Evolutionary conservation across 2,329 filamentous ascomycete genomes (phyloP).

Genomic region (Escovopsis weberi): DNA sequence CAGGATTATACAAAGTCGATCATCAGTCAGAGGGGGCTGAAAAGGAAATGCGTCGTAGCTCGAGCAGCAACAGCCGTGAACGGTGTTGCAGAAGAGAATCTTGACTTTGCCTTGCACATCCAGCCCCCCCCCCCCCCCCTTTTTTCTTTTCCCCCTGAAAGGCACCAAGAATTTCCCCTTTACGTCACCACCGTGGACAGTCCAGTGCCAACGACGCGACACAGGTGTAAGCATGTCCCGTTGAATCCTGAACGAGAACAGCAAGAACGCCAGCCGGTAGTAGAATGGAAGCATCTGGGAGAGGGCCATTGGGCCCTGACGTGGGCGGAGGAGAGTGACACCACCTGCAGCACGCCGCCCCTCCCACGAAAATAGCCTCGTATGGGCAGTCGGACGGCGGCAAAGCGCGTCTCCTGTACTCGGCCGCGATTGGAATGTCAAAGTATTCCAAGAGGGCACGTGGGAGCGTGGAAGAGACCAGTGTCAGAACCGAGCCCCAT

Average conservation of each 20-base stretch:
- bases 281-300: neutral
- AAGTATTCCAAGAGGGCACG: neutral
- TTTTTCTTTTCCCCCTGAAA: no score
- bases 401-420: neutral
- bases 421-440: neutral
- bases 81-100: no score
- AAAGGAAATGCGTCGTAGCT: no score
- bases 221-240: conserved; percentile 1
- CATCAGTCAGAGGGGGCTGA: no score
- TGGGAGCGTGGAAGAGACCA: conserved; percentile 1
- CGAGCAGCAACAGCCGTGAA: no score
- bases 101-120: no score
- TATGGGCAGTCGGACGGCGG: conserved; percentile 11
- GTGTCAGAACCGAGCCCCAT: neutral
- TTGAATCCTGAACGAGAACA: neutral
- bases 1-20: no score
- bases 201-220: neutral
- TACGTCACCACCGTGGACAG: neutral
- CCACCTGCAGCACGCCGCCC: conserved; percentile 16
- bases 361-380: conserved; percentile 22
- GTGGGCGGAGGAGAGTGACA: conserved; percentile 10
- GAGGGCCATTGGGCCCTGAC: neutral
- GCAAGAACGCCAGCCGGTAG: neutral
- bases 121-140: no score
- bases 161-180: neutral